phyloP scores from a whole-genome alignment of 2,329 filamentous ascomycete genomes.

The Xylariaceae sp. region DNA sequence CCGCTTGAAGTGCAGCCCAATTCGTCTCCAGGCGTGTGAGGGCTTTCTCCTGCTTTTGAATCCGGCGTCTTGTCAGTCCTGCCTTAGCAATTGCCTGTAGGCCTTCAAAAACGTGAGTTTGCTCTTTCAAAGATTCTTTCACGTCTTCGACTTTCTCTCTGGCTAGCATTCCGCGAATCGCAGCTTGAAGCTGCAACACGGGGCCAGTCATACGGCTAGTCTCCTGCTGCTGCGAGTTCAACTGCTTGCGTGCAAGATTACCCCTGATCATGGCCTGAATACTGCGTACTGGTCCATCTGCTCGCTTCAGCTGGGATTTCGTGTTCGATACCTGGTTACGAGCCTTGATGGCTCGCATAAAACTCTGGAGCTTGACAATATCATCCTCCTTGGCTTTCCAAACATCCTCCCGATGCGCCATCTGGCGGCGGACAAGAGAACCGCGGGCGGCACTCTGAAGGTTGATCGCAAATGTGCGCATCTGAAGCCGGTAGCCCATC shows the following conservation, averaged over 20 bases:
- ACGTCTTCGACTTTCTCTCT: conserved; percentile 47
- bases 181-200: conserved; percentile 58
- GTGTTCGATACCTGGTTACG: conserved; percentile 53
- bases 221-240: conserved; percentile 52
- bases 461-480: conserved; percentile 72
- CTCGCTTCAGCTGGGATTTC: conserved; percentile 55
- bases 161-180: conserved; percentile 60
- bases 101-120: conserved; percentile 22
- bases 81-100: conserved; percentile 65
- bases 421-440: conserved; percentile 61
- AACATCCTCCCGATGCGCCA: conserved; percentile 57
- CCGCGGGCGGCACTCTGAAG: conserved; percentile 78
- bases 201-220: conserved; percentile 47
- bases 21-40: conserved; percentile 45
- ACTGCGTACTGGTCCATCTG: conserved; percentile 57
- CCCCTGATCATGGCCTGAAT: conserved; percentile 64
- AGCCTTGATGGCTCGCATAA: conserved; percentile 65
- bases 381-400: conserved; percentile 67
- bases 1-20: conserved; percentile 48
- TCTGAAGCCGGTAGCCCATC: conserved; percentile 72
- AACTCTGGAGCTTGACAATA: conserved; percentile 74
- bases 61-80: conserved; percentile 51
- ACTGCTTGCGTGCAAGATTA: conserved; percentile 55
- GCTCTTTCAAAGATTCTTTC: conserved; percentile 23
- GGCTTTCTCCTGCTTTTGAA: conserved; percentile 46